Evolutionary conservation across 192 early-diverging fungal genomes (phyloP), one percentile per base, ranked within the genome.

Genomic region (Mortierella alpina): DNA sequence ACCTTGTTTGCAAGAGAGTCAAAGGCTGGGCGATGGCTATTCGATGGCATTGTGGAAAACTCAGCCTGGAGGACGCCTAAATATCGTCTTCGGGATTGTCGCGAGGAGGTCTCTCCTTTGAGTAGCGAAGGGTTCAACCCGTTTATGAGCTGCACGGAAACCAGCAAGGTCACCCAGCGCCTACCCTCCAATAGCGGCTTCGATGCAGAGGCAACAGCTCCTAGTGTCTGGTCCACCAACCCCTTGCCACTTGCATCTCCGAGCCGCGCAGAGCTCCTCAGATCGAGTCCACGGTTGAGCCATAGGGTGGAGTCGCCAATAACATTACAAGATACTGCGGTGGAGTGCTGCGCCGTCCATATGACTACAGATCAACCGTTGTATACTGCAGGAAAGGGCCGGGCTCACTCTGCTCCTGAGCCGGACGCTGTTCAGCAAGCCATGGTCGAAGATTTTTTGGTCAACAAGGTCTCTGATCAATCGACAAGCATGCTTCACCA

Each of bases 1-100:
- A 68, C 75, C 17, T 44, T 79, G 13, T 80, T 80, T 39, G 45
- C 57, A 44, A 63, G 70, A 50, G 44, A 54, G 13, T 56, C 70
- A 6, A 17, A 23, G 40, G 66, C 51, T 53, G 47, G 69, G 18
- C 51, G 63, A 46, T 57, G 54, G 39, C 61, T 57, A 4, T 58
- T 70, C 51, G 56, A 42, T 11, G 14, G 15, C 13, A 6, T 48
- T 9, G 42, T 41, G 49, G 39, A 40, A 20, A 18, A 54, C 4
- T 7, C 48, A 12, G 9, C 31, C 31, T 31, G 31, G 31, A 31
- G 31, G 31, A 31, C 31, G 5, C 77, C 77, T 6, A 57, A 48
- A 7, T 80, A 72, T 53, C 57, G 68, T 17, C 54, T 80, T 20
- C 4, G 9, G 44, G 69, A 67, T n/a, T 54, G 58, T 9, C 50